phyloP scores from a whole-genome alignment of 1,284 basidiomycete species.

The Schizophyllum amplum region DNA sequence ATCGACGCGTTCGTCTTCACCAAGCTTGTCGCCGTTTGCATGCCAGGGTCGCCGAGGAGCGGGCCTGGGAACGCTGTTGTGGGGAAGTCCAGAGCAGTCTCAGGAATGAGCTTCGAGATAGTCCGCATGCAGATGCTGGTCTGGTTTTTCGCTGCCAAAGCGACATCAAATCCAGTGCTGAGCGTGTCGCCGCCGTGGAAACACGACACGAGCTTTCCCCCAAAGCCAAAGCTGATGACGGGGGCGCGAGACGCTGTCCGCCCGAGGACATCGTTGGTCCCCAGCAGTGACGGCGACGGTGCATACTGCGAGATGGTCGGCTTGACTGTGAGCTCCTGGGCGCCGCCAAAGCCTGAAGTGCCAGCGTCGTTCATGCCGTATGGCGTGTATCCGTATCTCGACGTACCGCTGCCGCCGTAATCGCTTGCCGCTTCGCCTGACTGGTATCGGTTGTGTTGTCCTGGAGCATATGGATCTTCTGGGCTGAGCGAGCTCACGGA shows the following conservation, averaged over 20 bases:
- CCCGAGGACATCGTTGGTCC: constrained; percentile 77
- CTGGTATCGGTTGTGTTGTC: constrained; percentile 19
- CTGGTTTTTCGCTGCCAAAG: constrained; percentile 62
- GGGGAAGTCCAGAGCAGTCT: constrained; percentile 52
- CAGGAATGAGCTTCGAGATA: constrained; percentile 62
- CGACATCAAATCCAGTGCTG: constrained; percentile 70
- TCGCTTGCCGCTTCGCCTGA: constrained; percentile 17
- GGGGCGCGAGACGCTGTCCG: constrained; percentile 70
- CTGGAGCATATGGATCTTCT: constrained; percentile 37
- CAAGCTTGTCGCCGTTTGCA: constrained; percentile 50
- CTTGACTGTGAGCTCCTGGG: constrained; percentile 37
- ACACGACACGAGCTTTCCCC: constrained; percentile 79
- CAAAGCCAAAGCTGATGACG: constrained; percentile 83
- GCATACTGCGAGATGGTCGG: constrained; percentile 51
- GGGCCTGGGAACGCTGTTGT: constrained; percentile 75
- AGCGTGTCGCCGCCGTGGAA: constrained; percentile 70
- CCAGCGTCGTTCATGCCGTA: constrained; percentile 12
- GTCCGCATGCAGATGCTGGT: constrained; percentile 64
- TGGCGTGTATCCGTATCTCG: not conserved
- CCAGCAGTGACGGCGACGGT: constrained; percentile 69
- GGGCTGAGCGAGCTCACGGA: constrained; percentile 27
- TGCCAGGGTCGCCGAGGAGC: constrained; percentile 69
- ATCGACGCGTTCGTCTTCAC: constrained; percentile 57
- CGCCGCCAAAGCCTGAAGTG: not conserved
- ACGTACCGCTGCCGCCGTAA: constrained; percentile 10